Evolutionary conservation across 2,329 filamentous ascomycete species (phyloP), one percentile per base, ranked within the genome.

Genomic region (Camptophora hylomeconis): DNA sequence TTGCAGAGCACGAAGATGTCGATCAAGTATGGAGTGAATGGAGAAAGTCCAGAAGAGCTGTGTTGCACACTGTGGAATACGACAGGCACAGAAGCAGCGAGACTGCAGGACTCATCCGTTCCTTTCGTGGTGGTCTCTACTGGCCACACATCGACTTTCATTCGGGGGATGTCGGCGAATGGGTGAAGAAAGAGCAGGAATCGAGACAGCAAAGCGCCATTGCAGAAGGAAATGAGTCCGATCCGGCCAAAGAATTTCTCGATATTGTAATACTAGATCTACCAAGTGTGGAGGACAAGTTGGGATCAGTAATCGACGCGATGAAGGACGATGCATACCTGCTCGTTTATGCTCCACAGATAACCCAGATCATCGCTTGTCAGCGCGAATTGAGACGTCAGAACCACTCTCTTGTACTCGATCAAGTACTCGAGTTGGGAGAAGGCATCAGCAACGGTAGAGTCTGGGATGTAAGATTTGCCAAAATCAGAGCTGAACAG

Each of bases 51-150:
- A 69, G 81, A 15, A 62, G 67, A 30, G 80, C 79, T 18, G 55
- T 87, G n/a, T 56, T 89, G 3, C 79, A 87, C 48, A 80, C 76
- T 2, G 61, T 86, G 23, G 81, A 89, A 44, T 62, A 70, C 21
- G 73, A 69, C 2, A 46, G 58, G 8, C 65, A 65, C 23, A 71
- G 80, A 54, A 74, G 75, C 4, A 54, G 59, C 9, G 69, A 75
- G 39, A 81, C 81, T 0, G 61, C 72, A 39, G 65, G 65, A 30
- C 63, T 78, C 12, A 66, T 87, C 4, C 57, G 65, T 15, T 67
- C 72, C 11, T 89, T 81, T 50, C 68, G 75, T 5, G 61, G 68
- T 13, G 79, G 78, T 2, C 63, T 80, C 31, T 89, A 89, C 52
- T 63, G 68, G 14, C 58, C 64, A 14, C 69, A 80, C 40, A 61